Percentiles rank a stretch among this genome's conserved stretches.
Conservation (phyloP, 371 early-diverging fungal species). For the Mucor lusitanicus region DNA sequence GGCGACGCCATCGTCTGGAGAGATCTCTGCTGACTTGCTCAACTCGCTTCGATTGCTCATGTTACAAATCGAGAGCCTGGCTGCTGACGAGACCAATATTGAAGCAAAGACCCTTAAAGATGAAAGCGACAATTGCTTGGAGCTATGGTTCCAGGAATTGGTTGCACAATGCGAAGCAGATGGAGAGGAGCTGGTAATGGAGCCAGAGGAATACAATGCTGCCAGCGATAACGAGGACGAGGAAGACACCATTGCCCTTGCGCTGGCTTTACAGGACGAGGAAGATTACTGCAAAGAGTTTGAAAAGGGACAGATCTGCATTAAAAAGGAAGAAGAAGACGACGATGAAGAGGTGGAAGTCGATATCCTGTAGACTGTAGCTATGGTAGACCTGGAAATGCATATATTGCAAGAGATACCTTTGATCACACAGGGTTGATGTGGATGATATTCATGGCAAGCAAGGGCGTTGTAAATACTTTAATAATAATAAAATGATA, state of each 20-base stretch:
- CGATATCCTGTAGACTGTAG: conserved; percentile 4
- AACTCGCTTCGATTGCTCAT: conserved; percentile 37
- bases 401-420: background rate
- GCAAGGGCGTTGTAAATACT: background rate
- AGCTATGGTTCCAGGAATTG: conserved; percentile 45
- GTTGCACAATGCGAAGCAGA: conserved; percentile 44
- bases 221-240: conserved; percentile 30
- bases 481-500: background rate
- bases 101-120: conserved; percentile 37
- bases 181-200: conserved; percentile 26
- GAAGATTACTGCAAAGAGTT: conserved; percentile 22
- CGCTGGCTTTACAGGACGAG: conserved; percentile 23
- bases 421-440: background rate
- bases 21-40: conserved; percentile 42
- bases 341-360: conserved; percentile 17
- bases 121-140: conserved; percentile 43
- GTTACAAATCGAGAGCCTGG: conserved; percentile 41
- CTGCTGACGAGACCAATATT: conserved; percentile 36
- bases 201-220: conserved; percentile 22
- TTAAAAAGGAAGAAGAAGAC: conserved; percentile 11
- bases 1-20: conserved; percentile 43
- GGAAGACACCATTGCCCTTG: conserved; percentile 26
- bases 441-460: background rate
- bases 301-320: conserved; percentile 11
- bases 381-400: background rate